Evolutionary conservation across 768 basidiomycete genomes (phyloP), one percentile per base, ranked within the genome.

Genomic region (Termitomyces sp.): DNA sequence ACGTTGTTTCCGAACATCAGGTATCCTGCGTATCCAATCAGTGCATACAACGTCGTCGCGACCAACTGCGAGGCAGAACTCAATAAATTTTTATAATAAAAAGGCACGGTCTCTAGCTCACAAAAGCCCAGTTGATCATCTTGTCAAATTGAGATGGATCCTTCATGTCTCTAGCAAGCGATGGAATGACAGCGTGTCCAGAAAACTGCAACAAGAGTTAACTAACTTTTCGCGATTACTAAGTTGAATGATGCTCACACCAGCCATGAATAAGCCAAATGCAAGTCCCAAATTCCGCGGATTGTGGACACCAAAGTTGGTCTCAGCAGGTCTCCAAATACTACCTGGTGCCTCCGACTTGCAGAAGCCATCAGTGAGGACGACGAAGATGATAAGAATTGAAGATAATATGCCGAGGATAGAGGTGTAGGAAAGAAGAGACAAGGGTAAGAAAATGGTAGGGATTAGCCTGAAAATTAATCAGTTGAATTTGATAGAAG

Each of bases 161-260:
- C 22, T 71, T 68, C 95, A 98, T 97, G 70, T 98, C 95, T 65
- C 86, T 80, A 4, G 90, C 93, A 16, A 98, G 71, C 22, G 89
- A 91, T 20, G 95, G 95, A 50, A 98, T 88, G 30, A 95, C 88
- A 14, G 92, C 88, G 67, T 98, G 96, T 2, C 94, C 94, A 3
- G 92, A 85, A 65, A 96, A 95, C 85, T 93, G 63, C 13, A 18
- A 5, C 26, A 28, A 14, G 26, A 20, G 24, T 52, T 3, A 26
- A 26, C 11, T 16, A 18, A 24, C 33, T 50, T 50, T 28, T n/a
- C 5, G 14, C 10, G 18, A 10, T 10, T 51, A 50, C 5, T 22
- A 61, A 47, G 24, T 38, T 18, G 5, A 24, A 50, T 20, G 28
- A 57, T 49, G 67, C 82, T 66, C 67, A 93, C 92, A 16, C 94